These are phyloP conservation scores for Sporothrix protearum DNA, from an alignment of 2,329 filamentous ascomycete species.

Conservation along the genomic window DNA sequence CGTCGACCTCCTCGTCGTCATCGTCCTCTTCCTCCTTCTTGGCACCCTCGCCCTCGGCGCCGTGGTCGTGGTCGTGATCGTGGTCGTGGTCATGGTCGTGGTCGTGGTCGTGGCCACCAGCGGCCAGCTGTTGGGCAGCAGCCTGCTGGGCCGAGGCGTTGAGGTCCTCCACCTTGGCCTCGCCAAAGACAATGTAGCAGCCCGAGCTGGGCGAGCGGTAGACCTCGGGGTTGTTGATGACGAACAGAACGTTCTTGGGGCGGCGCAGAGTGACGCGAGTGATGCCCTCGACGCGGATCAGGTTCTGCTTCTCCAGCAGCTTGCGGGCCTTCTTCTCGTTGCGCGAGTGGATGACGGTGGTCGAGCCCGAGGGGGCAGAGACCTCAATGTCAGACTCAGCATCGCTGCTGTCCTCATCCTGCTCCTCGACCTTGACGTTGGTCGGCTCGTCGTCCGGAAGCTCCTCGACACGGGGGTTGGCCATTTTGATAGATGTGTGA, in stretches of 20 bases:
- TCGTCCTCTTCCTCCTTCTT: constrained; percentile 75
- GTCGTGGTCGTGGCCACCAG: constrained; percentile 67
- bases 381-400: constrained; percentile 71
- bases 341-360: constrained; percentile 90
- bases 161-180: constrained; percentile 99
- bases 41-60: constrained; percentile 57
- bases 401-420: constrained; percentile 67
- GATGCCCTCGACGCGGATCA: constrained; percentile 95
- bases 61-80: constrained; percentile 45
- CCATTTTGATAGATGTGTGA: constrained; percentile 61
- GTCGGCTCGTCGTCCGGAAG: constrained; percentile 85
- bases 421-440: constrained; percentile 74
- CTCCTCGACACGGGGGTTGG: constrained; percentile 97
- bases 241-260: constrained; percentile 99
- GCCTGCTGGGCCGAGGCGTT: constrained; percentile 97
- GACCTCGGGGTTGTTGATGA: constrained; percentile 99
- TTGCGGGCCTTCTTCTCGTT: constrained; percentile 99
- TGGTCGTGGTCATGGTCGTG: constrained; percentile 53
- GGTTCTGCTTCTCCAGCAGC: constrained; percentile 95
- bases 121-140: constrained; percentile 91
- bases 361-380: constrained; percentile 69
- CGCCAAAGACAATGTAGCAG: constrained; percentile 99
- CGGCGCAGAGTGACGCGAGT: constrained; percentile 96
- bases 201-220: constrained; percentile 99
- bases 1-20: constrained; percentile 92